Conservation (phyloP, 352 stramenopile genomes). For the Globisporangium lucens region DNA sequence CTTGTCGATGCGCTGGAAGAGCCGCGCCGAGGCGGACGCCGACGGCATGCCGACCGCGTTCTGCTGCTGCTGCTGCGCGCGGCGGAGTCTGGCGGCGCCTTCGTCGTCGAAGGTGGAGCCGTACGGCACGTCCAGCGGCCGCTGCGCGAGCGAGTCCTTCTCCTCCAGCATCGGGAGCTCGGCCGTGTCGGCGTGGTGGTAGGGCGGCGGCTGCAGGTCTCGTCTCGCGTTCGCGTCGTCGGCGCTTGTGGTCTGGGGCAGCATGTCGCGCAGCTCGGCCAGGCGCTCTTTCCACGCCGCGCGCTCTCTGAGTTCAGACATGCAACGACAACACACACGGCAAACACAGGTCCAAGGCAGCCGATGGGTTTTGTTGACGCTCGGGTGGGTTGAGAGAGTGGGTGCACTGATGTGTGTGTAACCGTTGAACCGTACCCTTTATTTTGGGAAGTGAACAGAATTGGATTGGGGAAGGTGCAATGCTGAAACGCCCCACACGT, state of each 20-base stretch:
- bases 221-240: constrained; percentile 5
- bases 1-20: constrained; percentile 22
- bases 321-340: constrained; percentile 1
- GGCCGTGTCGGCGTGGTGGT: constrained; percentile 8
- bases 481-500: background rate
- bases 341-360: background rate
- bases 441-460: background rate
- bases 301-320: constrained; percentile 7
- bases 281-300: constrained; percentile 16
- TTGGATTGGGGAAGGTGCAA: background rate
- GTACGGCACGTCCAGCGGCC: background rate
- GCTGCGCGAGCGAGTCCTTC: constrained; percentile 10
- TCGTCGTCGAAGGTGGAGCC: background rate
- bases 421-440: background rate
- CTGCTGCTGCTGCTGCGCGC: background rate
- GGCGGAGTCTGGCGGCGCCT: background rate
- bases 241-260: constrained; percentile 5
- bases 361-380: background rate
- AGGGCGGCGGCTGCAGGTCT: background rate
- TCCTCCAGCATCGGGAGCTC: constrained; percentile 22
- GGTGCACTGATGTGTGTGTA: background rate
- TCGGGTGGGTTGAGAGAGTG: background rate
- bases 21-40: constrained; percentile 6
- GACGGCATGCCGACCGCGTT: constrained; percentile 2
- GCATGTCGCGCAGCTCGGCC: constrained; percentile 18